A percentile compares a stretch with the other conserved stretches of the same genome.
Evolutionary conservation across 2,329 filamentous ascomycete genomes (phyloP).

Genomic region (Epichloe coenophiala): DNA sequence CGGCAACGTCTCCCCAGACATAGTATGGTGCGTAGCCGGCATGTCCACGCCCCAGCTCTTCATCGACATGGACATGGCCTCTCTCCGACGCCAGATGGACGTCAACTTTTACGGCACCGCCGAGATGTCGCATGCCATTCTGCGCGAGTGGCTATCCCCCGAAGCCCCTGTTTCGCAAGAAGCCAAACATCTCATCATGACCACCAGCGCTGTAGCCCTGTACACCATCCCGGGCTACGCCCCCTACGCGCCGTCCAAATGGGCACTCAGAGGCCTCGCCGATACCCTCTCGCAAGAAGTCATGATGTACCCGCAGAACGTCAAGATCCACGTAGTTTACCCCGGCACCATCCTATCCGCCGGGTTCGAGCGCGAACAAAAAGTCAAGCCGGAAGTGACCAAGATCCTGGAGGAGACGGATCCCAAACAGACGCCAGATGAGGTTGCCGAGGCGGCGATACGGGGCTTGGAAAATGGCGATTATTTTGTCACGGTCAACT

Average conservation of each 20-base stretch:
- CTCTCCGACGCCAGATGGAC: slow-evolving; percentile 70
- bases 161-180: slow-evolving; percentile 28
- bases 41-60: slow-evolving; percentile 62
- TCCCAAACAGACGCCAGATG: slow-evolving; percentile 61
- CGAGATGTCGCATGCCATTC: slow-evolving; percentile 71
- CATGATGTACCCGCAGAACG: slow-evolving; percentile 69
- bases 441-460: slow-evolving; percentile 60
- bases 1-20: slow-evolving; percentile 55
- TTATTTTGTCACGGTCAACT: slow-evolving; percentile 64
- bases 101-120: slow-evolving; percentile 77
- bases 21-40: slow-evolving; percentile 87
- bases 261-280: slow-evolving; percentile 67
- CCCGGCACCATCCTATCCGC: slow-evolving; percentile 73
- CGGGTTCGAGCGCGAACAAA: slow-evolving; percentile 63
- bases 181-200: slow-evolving; percentile 75
- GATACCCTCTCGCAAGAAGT: slow-evolving; percentile 78
- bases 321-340: slow-evolving; percentile 70
- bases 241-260: slow-evolving; percentile 79
- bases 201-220: slow-evolving; percentile 63
- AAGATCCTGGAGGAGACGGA: slow-evolving; percentile 71
- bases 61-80: slow-evolving; percentile 54
- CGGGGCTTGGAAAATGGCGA: slow-evolving; percentile 66
- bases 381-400: slow-evolving; percentile 68
- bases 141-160: slow-evolving; percentile 59
- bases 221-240: slow-evolving; percentile 67